phyloP scores from a whole-genome alignment of 2,329 filamentous ascomycete species.

The Paraphaeosphaeria sporulosa region DNA sequence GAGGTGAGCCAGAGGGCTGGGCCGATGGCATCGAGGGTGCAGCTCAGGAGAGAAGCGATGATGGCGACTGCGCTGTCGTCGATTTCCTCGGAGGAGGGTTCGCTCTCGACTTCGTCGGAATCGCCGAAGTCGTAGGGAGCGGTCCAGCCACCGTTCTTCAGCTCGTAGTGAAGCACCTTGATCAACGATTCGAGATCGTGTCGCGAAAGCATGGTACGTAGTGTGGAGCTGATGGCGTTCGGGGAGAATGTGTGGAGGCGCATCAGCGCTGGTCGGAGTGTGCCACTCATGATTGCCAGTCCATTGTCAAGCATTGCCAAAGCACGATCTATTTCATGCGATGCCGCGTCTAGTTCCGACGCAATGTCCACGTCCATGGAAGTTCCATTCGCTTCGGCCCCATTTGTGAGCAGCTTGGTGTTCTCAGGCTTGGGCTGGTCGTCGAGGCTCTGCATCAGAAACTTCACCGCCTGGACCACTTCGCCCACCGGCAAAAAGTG shows the following conservation, averaged over 20 bases:
- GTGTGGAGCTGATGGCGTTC: slow-evolving; percentile 65
- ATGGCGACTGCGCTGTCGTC: slow-evolving; percentile 74
- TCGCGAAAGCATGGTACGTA: slow-evolving; percentile 69
- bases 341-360: slow-evolving; percentile 48
- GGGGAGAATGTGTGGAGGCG: slow-evolving; percentile 73
- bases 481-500: slow-evolving; percentile 72
- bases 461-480: slow-evolving; percentile 70
- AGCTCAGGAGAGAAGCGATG: slow-evolving; percentile 74
- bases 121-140: slow-evolving; percentile 71
- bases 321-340: slow-evolving; percentile 70
- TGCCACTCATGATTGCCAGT: slow-evolving; percentile 67
- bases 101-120: slow-evolving; percentile 39
- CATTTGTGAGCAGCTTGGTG: slow-evolving; percentile 53
- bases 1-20: slow-evolving; percentile 72
- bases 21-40: slow-evolving; percentile 78
- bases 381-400: slow-evolving; percentile 28
- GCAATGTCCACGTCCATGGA: slow-evolving; percentile 48
- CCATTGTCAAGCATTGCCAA: slow-evolving; percentile 72
- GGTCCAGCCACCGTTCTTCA: slow-evolving; percentile 79
- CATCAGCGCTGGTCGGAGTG: slow-evolving; percentile 72
- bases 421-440: slow-evolving; percentile 38
- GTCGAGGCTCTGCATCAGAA: slow-evolving; percentile 74
- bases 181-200: slow-evolving; percentile 76
- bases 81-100: slow-evolving; percentile 57
- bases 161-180: slow-evolving; percentile 74